Conservation (phyloP, 768 basidiomycete genomes). For the Tylopilus sp. region DNA sequence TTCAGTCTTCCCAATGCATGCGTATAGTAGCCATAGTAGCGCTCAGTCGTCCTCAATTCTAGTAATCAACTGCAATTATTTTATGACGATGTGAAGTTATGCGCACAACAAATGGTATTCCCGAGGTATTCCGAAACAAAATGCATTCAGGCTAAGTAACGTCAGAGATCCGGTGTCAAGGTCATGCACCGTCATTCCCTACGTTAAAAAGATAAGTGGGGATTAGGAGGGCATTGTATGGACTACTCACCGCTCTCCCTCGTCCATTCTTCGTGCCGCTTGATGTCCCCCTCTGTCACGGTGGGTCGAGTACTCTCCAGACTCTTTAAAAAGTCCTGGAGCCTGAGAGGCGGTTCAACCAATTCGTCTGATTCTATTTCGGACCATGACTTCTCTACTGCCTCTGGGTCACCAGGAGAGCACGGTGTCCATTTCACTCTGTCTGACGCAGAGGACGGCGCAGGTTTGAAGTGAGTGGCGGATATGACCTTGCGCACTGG, state of each 20-base stretch:
- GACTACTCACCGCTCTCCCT: conserved; percentile 65
- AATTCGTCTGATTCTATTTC: conserved; percentile 85
- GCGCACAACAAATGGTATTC: background rate
- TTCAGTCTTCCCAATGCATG: conserved; percentile 5
- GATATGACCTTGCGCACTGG: conserved; percentile 94
- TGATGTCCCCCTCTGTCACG: conserved; percentile 85
- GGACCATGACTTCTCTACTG: conserved; percentile 86
- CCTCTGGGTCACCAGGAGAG: conserved; percentile 86
- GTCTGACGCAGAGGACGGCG: conserved; percentile 15
- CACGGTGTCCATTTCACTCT: conserved; percentile 86
- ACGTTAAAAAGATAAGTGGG: background rate
- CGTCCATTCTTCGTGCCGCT: conserved; percentile 80
- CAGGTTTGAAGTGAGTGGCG: conserved; percentile 89
- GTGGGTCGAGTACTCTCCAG: conserved; percentile 80
- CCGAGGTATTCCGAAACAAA: conserved; percentile 12
- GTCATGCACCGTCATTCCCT: conserved; percentile 34
- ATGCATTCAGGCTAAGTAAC: conserved; percentile 4
- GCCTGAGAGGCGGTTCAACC: conserved; percentile 77
- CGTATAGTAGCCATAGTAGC: conserved; percentile 19
- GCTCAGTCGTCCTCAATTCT: conserved; percentile 8
- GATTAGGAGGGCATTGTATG: too few species aligned
- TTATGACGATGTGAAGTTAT: background rate
- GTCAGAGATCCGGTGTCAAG: background rate
- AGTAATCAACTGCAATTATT: conserved; percentile 1
- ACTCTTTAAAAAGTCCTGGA: conserved; percentile 80